Evolutionary conservation across 331 rosid genomes (phyloP).

Genomic region (Erythrophleum ivorense): DNA sequence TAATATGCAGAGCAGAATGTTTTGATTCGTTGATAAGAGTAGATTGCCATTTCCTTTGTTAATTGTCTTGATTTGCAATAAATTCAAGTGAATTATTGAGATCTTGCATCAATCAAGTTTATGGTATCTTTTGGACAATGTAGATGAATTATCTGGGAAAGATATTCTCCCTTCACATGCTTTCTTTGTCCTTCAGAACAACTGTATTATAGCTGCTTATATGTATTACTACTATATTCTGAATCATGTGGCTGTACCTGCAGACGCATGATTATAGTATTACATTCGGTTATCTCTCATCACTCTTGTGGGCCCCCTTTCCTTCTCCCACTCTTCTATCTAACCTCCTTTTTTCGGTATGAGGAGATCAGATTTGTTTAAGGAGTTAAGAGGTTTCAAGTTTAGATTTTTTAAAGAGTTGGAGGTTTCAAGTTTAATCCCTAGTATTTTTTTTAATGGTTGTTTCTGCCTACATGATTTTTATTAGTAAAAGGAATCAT

Average conservation of each 20-base stretch:
- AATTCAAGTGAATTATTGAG: constrained; percentile 40
- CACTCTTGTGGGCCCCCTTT: not conserved
- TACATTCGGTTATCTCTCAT: not conserved
- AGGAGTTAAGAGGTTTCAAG: not conserved
- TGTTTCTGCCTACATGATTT: too few species aligned
- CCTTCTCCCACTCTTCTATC: not conserved
- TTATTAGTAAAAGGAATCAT: too few species aligned
- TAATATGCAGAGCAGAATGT: constrained; percentile 34
- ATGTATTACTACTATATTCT: not conserved
- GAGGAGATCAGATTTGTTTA: not conserved
- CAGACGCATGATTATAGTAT: not conserved
- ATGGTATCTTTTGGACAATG: not conserved
- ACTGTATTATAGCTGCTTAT: not conserved
- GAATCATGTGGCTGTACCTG: constrained; percentile 5
- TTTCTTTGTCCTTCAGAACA: not conserved
- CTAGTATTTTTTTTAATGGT: not conserved
- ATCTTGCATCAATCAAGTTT: constrained; percentile 21
- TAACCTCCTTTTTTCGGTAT: not conserved
- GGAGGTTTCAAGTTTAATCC: not conserved
- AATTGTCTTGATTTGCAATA: constrained; percentile 18
- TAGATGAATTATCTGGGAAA: not conserved
- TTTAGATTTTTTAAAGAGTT: not conserved
- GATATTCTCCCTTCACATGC: constrained; percentile 24
- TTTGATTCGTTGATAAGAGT: constrained; percentile 16
- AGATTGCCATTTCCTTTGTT: constrained; percentile 23